Base-by-base conservation (phyloP, 169 alveolate species). In the Cryptosporidium ubiquitum region DNA sequence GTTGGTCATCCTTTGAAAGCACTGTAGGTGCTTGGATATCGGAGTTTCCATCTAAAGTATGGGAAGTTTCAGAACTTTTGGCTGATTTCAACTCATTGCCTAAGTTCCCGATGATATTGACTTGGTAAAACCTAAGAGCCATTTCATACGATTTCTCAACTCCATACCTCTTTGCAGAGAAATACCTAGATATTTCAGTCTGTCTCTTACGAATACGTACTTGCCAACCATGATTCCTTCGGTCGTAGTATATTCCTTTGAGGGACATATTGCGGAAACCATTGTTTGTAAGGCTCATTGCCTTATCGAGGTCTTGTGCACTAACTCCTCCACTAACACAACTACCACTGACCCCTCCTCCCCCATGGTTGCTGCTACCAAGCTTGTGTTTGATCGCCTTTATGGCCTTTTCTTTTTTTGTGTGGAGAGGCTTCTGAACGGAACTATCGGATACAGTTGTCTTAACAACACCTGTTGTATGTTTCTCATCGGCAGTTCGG, bases 221-320 rank as follows among this genome's bases (percentile, higher is more conserved):
- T 23, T 79, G 89, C 89, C 89, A 79, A 44, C 89, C 89, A 29
- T 79, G 89, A n/a, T 79, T 79, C 20, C 89, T 58, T n/a, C 89
- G 60, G 39, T 79, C 89, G 33, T 79, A 79, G 44, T 79, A 79
- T 29, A 79, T 79, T 1, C 89, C 89, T 58, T 66, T 79, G 29
- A 79, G 79, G 9, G 89, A 79, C 64, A 69, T 40, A 5, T 39
- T 68, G 7, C 49, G 64, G 20, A 40, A 49, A 18, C 47, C 51
- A n/a, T 33, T 79, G 55, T 66, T 61, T 9, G 39, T 40, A 39
- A 79, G 37, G 23, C 44, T 64, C 35, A 58, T 37, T 26, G 71
- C 73, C 44, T 29, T 40, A 3, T 61, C 61, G 61, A 64, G 47
- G 29, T 79, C 64, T 29, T 66, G 55, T 12, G 69, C 57, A 35